phyloP scores from a whole-genome alignment of 2,329 filamentous ascomycete species.

The Trichoderma aggressivum region DNA sequence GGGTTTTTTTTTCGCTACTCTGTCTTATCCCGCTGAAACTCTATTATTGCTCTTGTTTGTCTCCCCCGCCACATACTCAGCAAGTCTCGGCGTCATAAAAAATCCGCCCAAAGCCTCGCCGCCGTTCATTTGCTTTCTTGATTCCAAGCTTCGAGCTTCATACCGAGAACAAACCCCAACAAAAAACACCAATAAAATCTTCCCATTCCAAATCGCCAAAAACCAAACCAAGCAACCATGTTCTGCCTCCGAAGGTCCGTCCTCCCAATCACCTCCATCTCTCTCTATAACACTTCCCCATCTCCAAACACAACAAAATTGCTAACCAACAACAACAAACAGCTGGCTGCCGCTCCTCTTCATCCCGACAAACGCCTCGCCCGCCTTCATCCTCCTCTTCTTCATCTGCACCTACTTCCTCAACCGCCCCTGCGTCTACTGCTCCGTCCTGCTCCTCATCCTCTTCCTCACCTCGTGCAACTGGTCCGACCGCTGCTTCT shows the following conservation, averaged over 20 bases:
- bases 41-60: not conserved
- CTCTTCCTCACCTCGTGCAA: conserved; percentile 90
- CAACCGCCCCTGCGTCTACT: conserved; percentile 96
- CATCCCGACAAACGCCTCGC: conserved; percentile 81
- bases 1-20: not conserved
- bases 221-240: conserved; percentile 39
- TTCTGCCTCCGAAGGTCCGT: conserved; percentile 60
- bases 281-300: not conserved
- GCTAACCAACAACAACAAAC: not conserved
- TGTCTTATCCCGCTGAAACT: not conserved
- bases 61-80: not conserved
- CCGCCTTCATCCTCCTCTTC: conserved; percentile 82
- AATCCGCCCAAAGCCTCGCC: not conserved
- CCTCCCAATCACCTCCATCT: not conserved
- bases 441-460: conserved; percentile 90
- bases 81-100: not conserved
- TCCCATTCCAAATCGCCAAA: not conserved
- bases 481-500: conserved; percentile 87
- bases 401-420: conserved; percentile 93
- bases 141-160: not conserved
- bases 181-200: not conserved
- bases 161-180: not conserved
- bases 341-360: conserved; percentile 87
- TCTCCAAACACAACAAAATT: not conserved
- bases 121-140: not conserved